A percentile compares a stretch with the other conserved stretches of the same genome.
These are phyloP conservation scores for Syncephalis plumigaleata DNA, from an alignment of 371 early-diverging fungal genomes.

Conservation along the genomic window DNA sequence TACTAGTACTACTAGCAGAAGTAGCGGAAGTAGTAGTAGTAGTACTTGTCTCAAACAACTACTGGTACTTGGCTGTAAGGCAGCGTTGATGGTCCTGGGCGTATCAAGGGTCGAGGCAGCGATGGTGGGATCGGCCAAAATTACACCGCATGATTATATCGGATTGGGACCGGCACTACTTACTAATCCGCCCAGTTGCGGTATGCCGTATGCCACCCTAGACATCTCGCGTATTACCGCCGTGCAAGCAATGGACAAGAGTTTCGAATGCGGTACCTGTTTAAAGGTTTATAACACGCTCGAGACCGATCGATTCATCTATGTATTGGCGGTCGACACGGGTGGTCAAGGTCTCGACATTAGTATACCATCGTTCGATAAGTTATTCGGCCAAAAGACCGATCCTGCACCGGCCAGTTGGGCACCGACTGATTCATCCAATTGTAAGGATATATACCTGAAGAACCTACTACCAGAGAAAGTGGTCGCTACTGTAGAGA, in stretches of 20 bases:
- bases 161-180: too few relatives aligned
- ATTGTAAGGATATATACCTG: slow-evolving; percentile 5
- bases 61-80: too few relatives aligned
- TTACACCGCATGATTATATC: too few relatives aligned
- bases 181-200: slow-evolving; percentile 21
- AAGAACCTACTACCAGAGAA: too few relatives aligned
- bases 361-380: slow-evolving; percentile 13
- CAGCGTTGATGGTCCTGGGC: too few relatives aligned
- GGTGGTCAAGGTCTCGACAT: slow-evolving; percentile 30
- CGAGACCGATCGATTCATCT: slow-evolving; percentile 15
- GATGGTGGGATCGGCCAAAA: too few relatives aligned
- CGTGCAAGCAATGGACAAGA: slow-evolving; percentile 20
- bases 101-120: too few relatives aligned
- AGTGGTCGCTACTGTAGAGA: too few relatives aligned
- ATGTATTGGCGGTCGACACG: slow-evolving; percentile 31
- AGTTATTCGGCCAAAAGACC: slow-evolving; percentile 13
- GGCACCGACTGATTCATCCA: slow-evolving; percentile 8
- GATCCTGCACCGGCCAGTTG: slow-evolving; percentile 13
- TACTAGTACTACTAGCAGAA: too few relatives aligned
- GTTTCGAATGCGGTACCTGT: slow-evolving; percentile 23
- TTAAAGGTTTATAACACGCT: slow-evolving; percentile 21
- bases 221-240: slow-evolving; percentile 30
- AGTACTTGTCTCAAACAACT: too few relatives aligned
- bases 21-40: too few relatives aligned
- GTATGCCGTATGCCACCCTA: slow-evolving; percentile 26